Evolutionary conservation across 768 basidiomycete species (phyloP), one percentile per base, ranked within the genome.

Genomic region (Amanita thiersii): DNA sequence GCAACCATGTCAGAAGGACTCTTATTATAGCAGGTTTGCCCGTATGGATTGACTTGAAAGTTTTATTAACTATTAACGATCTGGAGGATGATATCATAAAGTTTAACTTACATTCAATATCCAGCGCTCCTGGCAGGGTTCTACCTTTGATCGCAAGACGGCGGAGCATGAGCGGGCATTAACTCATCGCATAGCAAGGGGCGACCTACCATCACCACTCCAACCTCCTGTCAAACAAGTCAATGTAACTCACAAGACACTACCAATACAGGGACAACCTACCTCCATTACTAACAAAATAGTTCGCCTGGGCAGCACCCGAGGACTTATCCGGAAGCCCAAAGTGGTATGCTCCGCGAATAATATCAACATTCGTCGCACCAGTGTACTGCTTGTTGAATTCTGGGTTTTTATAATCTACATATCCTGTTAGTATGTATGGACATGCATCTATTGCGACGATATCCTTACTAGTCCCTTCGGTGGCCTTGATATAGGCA

Each of bases 271-370:
- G n/a, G n/a, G n/a, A n/a, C 29, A 30, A 25, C 60, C 34, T 17
- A 66, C 74, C 77, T 42, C 80, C 78, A 35, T 81, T 53, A 2
- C 66, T 65, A 5, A 79, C 56, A 60, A 81, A 82, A 54, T 61
- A 80, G 4, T 61, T 62, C 4, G 78, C 80, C 52, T 84, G 81
- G 6, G 64, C 54, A 0, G 76, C 77, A 23, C 80, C 79, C 24
- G 66, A 65, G 15, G 70, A 71, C 9, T 37, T 30, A 46, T 70
- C 68, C 1, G 78, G 79, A 43, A 60, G 75, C 1, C 77, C 77
- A 47, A 76, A 80, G 51, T 79, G 77, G 52, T 79, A 80, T n/a
- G 56, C 56, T 2, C 81, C 81, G 12, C 77, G 71, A 36, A 79
- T 78, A 37, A 81, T 55, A 8, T 67, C 69, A 3, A 66, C 69